Conservation (phyloP, 768 basidiomycete genomes). For the Naganishia antarctica region DNA sequence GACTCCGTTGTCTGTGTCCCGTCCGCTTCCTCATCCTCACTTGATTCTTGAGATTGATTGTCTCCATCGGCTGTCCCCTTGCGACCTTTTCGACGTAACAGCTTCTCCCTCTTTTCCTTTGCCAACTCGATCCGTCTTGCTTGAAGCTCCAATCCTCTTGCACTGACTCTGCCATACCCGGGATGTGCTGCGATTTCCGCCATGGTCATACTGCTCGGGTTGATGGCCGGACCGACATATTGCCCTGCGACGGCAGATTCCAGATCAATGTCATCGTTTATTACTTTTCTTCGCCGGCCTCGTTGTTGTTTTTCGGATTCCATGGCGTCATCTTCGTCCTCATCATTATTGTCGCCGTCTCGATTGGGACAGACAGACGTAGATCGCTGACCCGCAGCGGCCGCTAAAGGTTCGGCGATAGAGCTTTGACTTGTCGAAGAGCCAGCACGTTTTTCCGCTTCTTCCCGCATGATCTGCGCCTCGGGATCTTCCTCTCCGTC, state of each 20-base stretch:
- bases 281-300: neutral
- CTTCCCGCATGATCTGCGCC: constrained; percentile 17
- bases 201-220: constrained; percentile 23
- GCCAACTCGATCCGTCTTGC: constrained; percentile 8
- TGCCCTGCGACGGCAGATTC: constrained; percentile 17
- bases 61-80: neutral
- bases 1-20: neutral
- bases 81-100: constrained; percentile 13
- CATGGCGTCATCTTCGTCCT: neutral
- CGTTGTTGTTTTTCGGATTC: no score
- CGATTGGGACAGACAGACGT: neutral
- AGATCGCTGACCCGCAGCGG: neutral
- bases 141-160: constrained; percentile 21
- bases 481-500: constrained; percentile 13
- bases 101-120: constrained; percentile 18
- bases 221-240: constrained; percentile 24
- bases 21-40: neutral
- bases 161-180: constrained; percentile 21
- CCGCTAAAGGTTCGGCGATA: neutral
- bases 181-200: constrained; percentile 25
- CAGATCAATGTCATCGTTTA: constrained; percentile 21
- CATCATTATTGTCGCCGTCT: neutral
- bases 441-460: neutral
- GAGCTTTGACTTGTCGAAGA: neutral
- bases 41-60: neutral